Evolutionary conservation across 345 rosid genomes (phyloP).

Genomic region (Corymbia maculata): DNA sequence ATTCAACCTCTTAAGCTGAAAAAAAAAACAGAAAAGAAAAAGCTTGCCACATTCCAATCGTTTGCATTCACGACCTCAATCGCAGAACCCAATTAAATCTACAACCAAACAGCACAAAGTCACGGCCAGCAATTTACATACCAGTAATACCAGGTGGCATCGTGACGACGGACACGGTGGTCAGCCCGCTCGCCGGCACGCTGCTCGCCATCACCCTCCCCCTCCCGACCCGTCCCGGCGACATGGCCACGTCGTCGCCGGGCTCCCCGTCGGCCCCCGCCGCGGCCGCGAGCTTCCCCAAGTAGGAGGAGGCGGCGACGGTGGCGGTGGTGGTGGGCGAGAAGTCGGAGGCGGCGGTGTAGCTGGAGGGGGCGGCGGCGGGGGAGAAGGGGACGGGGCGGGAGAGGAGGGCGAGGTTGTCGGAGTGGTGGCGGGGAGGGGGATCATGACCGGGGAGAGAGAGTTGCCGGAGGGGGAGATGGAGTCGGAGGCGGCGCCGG

Average conservation of each 20-base stretch:
- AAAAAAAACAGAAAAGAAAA: not conserved
- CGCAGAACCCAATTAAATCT: not conserved
- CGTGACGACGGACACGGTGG: constrained; percentile 61
- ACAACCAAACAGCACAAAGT: not conserved
- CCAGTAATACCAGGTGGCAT: constrained; percentile 59
- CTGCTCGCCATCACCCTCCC: constrained; percentile 46
- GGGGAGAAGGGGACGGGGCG: constrained; percentile 7
- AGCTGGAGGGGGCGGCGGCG: not conserved
- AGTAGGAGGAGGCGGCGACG: constrained; percentile 4
- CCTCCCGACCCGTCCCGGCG: constrained; percentile 21
- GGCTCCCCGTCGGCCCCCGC: not conserved
- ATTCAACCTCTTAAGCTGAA: not conserved
- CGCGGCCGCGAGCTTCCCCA: not conserved
- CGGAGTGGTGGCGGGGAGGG: constrained; percentile 75
- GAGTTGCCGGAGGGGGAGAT: constrained; percentile 56
- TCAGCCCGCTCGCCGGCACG: constrained; percentile 62
- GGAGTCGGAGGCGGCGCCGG: constrained; percentile 16
- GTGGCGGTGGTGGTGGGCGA: constrained; percentile 18
- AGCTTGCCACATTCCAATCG: not conserved
- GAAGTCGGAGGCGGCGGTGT: constrained; percentile 4
- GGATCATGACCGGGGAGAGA: constrained; percentile 82
- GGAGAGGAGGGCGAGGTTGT: constrained; percentile 19
- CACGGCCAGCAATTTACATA: not conserved
- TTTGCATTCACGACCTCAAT: not conserved
- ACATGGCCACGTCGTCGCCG: constrained; percentile 23